Evolutionary conservation across 2,329 filamentous ascomycete species (phyloP).

Genomic region (Diaporthe ilicicola): DNA sequence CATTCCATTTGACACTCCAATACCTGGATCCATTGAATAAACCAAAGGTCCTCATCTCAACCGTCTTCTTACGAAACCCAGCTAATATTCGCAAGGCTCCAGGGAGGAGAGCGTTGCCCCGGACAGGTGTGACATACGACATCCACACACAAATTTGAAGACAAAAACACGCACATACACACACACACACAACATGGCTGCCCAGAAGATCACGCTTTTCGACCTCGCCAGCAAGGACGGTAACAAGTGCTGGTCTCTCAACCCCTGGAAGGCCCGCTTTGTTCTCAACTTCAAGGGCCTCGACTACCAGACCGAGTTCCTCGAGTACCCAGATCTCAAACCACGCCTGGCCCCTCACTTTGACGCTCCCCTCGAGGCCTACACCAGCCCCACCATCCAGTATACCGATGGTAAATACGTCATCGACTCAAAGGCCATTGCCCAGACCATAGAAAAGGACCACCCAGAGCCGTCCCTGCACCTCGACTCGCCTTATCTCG

Average conservation of each 20-base stretch:
- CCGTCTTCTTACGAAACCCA: not conserved
- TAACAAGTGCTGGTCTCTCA: constrained; percentile 67
- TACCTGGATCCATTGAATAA: not conserved
- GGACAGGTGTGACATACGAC: no score
- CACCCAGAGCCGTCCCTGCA: constrained; percentile 67
- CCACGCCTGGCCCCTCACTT: constrained; percentile 62
- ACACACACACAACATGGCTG: constrained; percentile 39
- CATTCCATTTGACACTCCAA: not conserved
- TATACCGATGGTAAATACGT: constrained; percentile 65
- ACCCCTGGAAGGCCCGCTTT: constrained; percentile 76
- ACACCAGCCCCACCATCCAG: constrained; percentile 64
- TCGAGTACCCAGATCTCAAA: constrained; percentile 72
- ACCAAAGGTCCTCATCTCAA: not conserved
- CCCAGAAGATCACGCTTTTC: constrained; percentile 60
- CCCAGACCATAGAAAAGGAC: constrained; percentile 62
- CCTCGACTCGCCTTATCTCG: constrained; percentile 61
- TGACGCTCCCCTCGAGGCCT: constrained; percentile 46
- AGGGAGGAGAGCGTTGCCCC: no score
- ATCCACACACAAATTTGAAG: not conserved
- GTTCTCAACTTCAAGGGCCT: constrained; percentile 73
- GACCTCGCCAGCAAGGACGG: constrained; percentile 67
- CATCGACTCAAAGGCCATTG: constrained; percentile 72
- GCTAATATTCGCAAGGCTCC: no score
- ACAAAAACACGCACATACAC: no score
- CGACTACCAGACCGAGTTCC: constrained; percentile 74